These are phyloP conservation scores for Puya raimondii DNA, from an alignment of 176 grass and related monocot species.

Conservation along the genomic window DNA sequence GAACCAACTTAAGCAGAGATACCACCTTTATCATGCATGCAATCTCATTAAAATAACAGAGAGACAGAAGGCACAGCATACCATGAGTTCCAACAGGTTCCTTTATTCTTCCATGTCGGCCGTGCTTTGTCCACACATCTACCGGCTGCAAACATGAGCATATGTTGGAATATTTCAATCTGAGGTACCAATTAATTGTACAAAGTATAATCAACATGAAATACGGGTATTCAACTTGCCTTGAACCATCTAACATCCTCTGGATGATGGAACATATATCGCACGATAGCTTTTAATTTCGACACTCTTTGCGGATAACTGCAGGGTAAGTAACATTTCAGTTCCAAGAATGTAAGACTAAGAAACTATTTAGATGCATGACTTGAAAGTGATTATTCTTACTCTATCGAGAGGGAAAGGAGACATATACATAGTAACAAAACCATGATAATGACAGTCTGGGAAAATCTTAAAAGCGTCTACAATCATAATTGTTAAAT, in stretches of 20 bases:
- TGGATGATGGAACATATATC: constrained; percentile 91
- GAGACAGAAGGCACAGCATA: constrained; percentile 10
- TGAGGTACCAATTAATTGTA: not conserved
- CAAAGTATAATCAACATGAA: not conserved
- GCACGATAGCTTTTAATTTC: constrained; percentile 74
- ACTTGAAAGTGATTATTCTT: too few relatives aligned
- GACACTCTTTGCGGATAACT: constrained; percentile 96
- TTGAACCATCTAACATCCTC: constrained; percentile 95
- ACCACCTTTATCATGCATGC: not conserved
- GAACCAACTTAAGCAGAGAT: too few relatives aligned
- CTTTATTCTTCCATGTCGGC: constrained; percentile 74
- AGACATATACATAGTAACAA: too few relatives aligned
- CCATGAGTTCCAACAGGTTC: constrained; percentile 93
- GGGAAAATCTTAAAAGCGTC: too few relatives aligned
- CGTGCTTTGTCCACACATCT: constrained; percentile 83
- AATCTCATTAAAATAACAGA: not conserved
- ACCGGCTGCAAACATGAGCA: constrained; percentile 42
- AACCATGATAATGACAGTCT: too few relatives aligned
- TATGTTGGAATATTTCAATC: not conserved
- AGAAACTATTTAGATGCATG: too few relatives aligned
- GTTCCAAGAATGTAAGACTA: too few relatives aligned
- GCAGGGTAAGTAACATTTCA: constrained; percentile 8
- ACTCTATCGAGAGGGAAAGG: too few relatives aligned
- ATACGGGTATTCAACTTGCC: constrained; percentile 33
- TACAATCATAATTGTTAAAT: too few relatives aligned